Evolutionary conservation across 345 rosid genomes (phyloP), one percentile per base, ranked within the genome.

Genomic region (Eucalyptus melliodora): DNA sequence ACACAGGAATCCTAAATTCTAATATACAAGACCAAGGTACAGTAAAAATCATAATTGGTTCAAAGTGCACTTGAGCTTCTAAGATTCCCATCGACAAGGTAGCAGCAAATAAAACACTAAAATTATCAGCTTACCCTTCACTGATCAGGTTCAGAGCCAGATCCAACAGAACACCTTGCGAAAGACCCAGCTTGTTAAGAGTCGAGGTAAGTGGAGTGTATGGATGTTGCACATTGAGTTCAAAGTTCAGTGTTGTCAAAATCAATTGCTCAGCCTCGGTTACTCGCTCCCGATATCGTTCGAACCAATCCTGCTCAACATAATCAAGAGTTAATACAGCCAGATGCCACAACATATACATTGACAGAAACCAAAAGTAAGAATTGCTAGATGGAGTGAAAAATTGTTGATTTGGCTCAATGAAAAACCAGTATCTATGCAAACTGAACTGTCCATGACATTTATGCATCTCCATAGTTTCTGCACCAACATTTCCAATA

Each of bases 211-310:
- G 97, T 83, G 96, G 93, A 90, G 62, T 93, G 89, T 93, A 96
- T 69, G 98, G 98, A 92, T 96, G 98, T 80, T 95, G 97, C 92
- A 96, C 97, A 37, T 90, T 93, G 31, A 96, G 96, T 92, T 96
- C 98, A 92, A 96, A 96, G 89, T 96, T 95, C 65, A 96, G 93
- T 42, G 98, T 94, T 3, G 96, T 92, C 93, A 96, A 87, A 87
- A 96, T 93, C 94, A 95, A 94, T 92, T 95, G 97, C 94, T 96
- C 98, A 40, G 98, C 97, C 90, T 95, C 96, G 4, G 45, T 90
- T 88, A 95, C 95, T 77, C 94, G 94, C 80, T 95, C 96, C 87
- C 96, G 95, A 89, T 95, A 96, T 90, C 92, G 95, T 91, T 96
- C 98, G 92, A 95, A 95, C 98, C 98, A 96, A 88, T 95, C 97